These are phyloP conservation scores for Gossypium gossypioides DNA, from an alignment of 441 rosid genomes.

Conservation along the genomic window DNA sequence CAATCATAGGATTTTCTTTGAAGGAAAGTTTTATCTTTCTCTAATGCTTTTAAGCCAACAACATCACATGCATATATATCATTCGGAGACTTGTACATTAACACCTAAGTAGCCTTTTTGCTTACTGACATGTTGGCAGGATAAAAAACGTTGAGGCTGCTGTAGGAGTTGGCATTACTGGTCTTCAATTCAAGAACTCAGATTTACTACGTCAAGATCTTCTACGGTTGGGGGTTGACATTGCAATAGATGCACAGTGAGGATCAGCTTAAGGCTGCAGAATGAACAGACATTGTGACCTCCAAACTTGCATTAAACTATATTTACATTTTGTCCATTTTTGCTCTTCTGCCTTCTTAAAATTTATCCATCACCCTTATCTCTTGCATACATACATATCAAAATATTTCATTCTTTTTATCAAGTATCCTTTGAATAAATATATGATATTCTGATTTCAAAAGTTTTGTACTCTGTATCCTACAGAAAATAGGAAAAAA, in stretches of 20 bases:
- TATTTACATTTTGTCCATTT: not conserved
- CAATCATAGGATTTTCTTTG: not conserved
- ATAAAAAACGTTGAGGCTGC: constrained; percentile 65
- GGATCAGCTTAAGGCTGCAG: constrained; percentile 1
- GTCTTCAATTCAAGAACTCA: constrained; percentile 55
- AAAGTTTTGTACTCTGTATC: not conserved
- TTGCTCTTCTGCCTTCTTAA: not conserved
- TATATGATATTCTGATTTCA: not conserved
- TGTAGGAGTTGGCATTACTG: constrained; percentile 55
- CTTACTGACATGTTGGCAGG: constrained; percentile 31
- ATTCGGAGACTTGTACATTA: not conserved
- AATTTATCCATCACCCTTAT: not conserved
- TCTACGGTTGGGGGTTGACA: constrained; percentile 33
- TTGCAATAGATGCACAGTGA: constrained; percentile 21
- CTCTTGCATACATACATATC: not conserved
- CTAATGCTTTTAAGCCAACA: not conserved
- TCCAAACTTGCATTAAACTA: not conserved
- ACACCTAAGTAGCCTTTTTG: not conserved
- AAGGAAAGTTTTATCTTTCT: not conserved
- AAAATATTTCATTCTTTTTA: not conserved
- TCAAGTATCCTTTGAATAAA: not conserved
- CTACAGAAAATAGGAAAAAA: not conserved
- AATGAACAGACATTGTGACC: not conserved
- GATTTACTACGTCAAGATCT: constrained; percentile 46
- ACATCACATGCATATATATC: not conserved